Percentiles rank a stretch among this genome's conserved stretches.
Evolutionary conservation across 2,329 filamentous ascomycete species (phyloP).

Genomic region (Penicillium sp.): DNA sequence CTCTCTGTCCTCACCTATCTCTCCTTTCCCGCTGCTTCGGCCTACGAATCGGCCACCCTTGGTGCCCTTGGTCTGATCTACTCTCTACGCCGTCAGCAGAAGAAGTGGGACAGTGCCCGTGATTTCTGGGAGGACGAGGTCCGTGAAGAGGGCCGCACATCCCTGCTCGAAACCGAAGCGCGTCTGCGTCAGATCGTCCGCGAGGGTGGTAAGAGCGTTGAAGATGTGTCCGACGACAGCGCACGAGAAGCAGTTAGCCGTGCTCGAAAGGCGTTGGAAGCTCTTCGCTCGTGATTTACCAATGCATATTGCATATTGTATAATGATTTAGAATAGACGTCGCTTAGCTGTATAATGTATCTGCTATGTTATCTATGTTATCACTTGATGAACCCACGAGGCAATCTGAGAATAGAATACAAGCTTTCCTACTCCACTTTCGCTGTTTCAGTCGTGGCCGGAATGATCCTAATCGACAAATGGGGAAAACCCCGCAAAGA

Average conservation of each 20-base stretch:
- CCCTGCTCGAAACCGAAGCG: constrained; percentile 51
- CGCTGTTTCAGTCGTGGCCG: background rate
- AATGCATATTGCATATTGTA: constrained; percentile 18
- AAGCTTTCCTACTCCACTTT: background rate
- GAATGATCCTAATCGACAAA: background rate
- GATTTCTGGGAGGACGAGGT: constrained; percentile 50
- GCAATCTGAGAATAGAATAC: background rate
- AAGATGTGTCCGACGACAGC: constrained; percentile 36
- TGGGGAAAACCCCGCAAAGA: background rate
- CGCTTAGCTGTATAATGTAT: constrained; percentile 16
- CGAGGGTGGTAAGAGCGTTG: constrained; percentile 38
- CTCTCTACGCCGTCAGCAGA: constrained; percentile 54
- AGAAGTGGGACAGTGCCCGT: constrained; percentile 53
- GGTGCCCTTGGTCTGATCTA: constrained; percentile 55
- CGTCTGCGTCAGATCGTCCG: constrained; percentile 45
- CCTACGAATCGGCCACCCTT: constrained; percentile 57
- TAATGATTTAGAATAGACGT: constrained; percentile 13
- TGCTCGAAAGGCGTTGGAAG: constrained; percentile 46
- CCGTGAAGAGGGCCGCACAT: constrained; percentile 54
- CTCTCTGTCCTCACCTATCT: constrained; percentile 54
- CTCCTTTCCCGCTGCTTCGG: constrained; percentile 47
- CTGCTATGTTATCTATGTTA: constrained; percentile 15
- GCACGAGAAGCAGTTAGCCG: constrained; percentile 43
- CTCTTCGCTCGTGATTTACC: constrained; percentile 22
- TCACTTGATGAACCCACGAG: background rate